Percentiles rank a stretch among this genome's conserved stretches.
Evolutionary conservation across 371 early-diverging fungal genomes (phyloP).

Genomic region (Chytridium lagenaria): DNA sequence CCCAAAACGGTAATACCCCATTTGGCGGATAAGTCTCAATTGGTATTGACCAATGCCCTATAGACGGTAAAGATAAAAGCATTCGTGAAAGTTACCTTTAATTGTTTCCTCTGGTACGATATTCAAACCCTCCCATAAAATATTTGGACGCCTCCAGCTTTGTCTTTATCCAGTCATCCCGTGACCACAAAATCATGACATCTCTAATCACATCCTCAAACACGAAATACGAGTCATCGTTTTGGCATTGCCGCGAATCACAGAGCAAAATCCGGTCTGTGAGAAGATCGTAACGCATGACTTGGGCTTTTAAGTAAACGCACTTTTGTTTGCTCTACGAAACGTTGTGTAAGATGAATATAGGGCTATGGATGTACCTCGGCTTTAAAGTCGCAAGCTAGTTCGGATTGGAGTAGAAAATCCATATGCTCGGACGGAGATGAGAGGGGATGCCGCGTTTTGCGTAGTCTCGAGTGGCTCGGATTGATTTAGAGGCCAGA

Average conservation of each 20-base stretch:
- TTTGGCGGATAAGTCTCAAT: slow-evolving; percentile 45
- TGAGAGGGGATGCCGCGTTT: slow-evolving; percentile 43
- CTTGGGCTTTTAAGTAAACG: slow-evolving; percentile 25
- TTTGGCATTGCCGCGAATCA: slow-evolving; percentile 49
- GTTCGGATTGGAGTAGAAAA: slow-evolving; percentile 41
- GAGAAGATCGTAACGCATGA: slow-evolving; percentile 42
- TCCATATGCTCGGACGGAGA: slow-evolving; percentile 45
- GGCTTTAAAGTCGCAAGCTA: slow-evolving; percentile 24
- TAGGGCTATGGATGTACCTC: slow-evolving; percentile 21
- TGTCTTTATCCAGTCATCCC: slow-evolving; percentile 49
- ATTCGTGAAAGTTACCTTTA: no score
- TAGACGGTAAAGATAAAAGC: no score
- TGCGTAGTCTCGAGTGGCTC: slow-evolving; percentile 30
- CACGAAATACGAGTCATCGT: slow-evolving; percentile 57
- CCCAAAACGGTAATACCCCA: slow-evolving; percentile 51
- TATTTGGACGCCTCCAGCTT: not conserved
- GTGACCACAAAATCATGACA: slow-evolving; percentile 48
- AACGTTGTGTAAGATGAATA: slow-evolving; percentile 16
- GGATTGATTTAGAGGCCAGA: not conserved
- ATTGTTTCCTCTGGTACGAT: no score
- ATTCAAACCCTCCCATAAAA: not conserved
- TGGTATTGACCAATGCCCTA: slow-evolving; percentile 30
- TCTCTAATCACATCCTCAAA: slow-evolving; percentile 54
- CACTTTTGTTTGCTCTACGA: slow-evolving; percentile 30
- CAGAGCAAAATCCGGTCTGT: slow-evolving; percentile 43